Evolutionary conservation across 2,329 filamentous ascomycete species (phyloP).

Genomic region (Ceratocystis diversiconidia): DNA sequence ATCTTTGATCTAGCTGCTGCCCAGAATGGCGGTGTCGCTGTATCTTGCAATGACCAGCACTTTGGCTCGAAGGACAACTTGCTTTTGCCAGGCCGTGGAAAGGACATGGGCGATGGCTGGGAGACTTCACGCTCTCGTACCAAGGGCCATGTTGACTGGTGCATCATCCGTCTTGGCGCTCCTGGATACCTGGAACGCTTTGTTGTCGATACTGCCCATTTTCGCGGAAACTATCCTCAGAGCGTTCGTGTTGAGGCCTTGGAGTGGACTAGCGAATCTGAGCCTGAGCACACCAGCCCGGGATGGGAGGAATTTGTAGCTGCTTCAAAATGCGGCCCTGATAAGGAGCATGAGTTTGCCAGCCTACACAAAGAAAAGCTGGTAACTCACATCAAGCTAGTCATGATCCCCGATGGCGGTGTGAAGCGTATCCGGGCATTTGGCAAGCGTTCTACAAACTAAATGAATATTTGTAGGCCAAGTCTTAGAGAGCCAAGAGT

Average conservation of each 20-base stretch:
- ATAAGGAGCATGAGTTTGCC: constrained; percentile 55
- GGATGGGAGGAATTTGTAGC: constrained; percentile 53
- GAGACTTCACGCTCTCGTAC: constrained; percentile 64
- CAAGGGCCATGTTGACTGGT: constrained; percentile 64
- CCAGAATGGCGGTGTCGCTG: constrained; percentile 62
- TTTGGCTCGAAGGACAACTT: constrained; percentile 72
- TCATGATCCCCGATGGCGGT: constrained; percentile 85
- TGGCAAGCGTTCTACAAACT: constrained; percentile 24
- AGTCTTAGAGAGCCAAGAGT: neutral
- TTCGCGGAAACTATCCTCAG: constrained; percentile 71
- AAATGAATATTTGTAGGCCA: neutral
- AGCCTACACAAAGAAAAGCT: constrained; percentile 40
- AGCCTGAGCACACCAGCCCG: constrained; percentile 41
- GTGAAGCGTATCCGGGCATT: constrained; percentile 70
- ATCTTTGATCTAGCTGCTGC: constrained; percentile 65
- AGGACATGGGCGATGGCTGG: constrained; percentile 83
- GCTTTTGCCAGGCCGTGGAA: constrained; percentile 61
- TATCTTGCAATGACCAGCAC: constrained; percentile 69
- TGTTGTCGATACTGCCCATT: constrained; percentile 69
- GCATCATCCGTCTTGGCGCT: constrained; percentile 59
- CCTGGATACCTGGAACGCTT: constrained; percentile 50
- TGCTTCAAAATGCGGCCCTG: constrained; percentile 55
- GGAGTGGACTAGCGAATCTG: constrained; percentile 37
- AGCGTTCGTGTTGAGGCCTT: constrained; percentile 54
- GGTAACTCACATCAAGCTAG: constrained; percentile 76